Conservation (phyloP, 2,329 filamentous ascomycete genomes). For the Iodosphaeria phyllophila region DNA sequence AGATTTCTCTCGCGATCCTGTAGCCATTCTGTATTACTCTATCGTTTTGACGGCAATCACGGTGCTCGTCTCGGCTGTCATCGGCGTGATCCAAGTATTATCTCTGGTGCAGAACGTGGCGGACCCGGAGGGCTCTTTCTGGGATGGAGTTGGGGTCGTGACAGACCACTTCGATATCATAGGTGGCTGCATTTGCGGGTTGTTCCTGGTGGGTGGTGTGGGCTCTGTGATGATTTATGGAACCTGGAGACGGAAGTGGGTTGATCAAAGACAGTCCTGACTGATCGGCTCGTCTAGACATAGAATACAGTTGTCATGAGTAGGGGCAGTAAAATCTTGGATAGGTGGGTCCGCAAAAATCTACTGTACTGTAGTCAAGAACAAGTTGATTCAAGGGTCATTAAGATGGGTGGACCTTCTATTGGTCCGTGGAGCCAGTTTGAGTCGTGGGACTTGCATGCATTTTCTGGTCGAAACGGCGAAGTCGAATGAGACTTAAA, state of each 20-base stretch:
- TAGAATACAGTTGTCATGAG: not conserved
- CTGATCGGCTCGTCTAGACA: too few relatives aligned
- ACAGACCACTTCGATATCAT: constrained; percentile 75
- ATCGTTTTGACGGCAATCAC: constrained; percentile 73
- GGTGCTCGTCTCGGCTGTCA: constrained; percentile 66
- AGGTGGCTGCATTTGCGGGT: constrained; percentile 68
- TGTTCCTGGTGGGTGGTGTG: constrained; percentile 62
- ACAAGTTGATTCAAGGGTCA: too few relatives aligned
- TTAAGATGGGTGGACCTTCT: too few relatives aligned
- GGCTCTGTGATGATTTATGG: constrained; percentile 58
- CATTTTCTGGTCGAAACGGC: too few relatives aligned
- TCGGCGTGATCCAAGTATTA: constrained; percentile 71
- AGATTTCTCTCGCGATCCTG: constrained; percentile 55
- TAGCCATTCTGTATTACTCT: constrained; percentile 91
- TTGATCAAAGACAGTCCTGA: too few relatives aligned
- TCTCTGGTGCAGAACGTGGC: constrained; percentile 62
- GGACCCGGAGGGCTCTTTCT: constrained; percentile 59
- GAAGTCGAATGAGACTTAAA: not conserved
- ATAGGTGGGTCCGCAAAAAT: too few relatives aligned
- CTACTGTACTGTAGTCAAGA: too few relatives aligned
- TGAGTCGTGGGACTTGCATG: too few relatives aligned
- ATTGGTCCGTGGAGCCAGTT: too few relatives aligned
- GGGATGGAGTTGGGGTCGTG: constrained; percentile 65
- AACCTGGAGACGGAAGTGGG: constrained; percentile 53
- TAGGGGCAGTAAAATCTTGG: not conserved